phyloP scores from a whole-genome alignment of 371 early-diverging fungal genomes.

The Mucor racemosus region DNA sequence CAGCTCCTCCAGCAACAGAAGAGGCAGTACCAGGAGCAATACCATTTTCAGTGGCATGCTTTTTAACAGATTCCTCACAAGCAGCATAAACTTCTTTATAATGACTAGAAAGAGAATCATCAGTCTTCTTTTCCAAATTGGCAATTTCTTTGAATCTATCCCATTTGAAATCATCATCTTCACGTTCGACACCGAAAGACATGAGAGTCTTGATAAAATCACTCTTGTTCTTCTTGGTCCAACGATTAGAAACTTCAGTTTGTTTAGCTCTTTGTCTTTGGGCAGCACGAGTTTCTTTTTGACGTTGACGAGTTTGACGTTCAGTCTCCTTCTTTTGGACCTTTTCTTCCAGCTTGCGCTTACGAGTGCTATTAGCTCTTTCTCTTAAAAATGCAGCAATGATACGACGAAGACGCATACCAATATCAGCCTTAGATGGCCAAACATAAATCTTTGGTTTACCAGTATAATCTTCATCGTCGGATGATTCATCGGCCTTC shows the following conservation, averaged over 20 bases:
- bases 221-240: constrained; percentile 73
- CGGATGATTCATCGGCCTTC: constrained; percentile 12
- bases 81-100: constrained; percentile 57
- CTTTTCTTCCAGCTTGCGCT: constrained; percentile 50
- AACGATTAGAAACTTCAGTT: constrained; percentile 56
- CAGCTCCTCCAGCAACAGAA: constrained; percentile 6
- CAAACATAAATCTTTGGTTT: constrained; percentile 46
- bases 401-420: constrained; percentile 71
- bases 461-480: constrained; percentile 36
- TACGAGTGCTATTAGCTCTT: constrained; percentile 48
- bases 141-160: constrained; percentile 72
- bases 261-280: constrained; percentile 51
- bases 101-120: constrained; percentile 71
- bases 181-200: constrained; percentile 71
- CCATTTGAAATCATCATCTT: constrained; percentile 60
- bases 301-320: constrained; percentile 44
- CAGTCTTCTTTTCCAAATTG: constrained; percentile 70
- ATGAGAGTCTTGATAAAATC: constrained; percentile 73
- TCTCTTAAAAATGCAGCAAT: constrained; percentile 68
- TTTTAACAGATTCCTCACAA: constrained; percentile 67
- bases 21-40: not conserved
- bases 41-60: constrained; percentile 32
- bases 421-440: constrained; percentile 75
- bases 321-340: constrained; percentile 47
- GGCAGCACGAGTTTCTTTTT: constrained; percentile 53